Conservation (phyloP, 495 filamentous ascomycete genomes). For the Podospora australis region DNA sequence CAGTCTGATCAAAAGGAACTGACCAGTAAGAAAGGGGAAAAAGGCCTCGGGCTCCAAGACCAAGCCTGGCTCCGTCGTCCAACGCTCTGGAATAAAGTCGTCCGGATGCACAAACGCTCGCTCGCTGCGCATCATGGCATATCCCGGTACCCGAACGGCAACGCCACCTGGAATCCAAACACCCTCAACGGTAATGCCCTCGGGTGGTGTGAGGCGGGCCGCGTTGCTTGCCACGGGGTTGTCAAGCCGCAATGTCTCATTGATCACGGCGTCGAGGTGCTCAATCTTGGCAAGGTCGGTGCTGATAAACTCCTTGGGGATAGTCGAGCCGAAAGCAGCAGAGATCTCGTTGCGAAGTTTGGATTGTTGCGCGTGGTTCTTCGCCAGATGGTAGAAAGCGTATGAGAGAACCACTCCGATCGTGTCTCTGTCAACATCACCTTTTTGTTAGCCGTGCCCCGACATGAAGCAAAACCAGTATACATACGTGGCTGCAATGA, state of each 20-base stretch:
- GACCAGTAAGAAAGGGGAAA: conserved; percentile 42
- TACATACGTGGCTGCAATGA: conserved; percentile 12
- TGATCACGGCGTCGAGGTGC: conserved; percentile 44
- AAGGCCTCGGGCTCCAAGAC: conserved; percentile 42
- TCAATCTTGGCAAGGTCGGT: conserved; percentile 10
- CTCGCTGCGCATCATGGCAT: conserved; percentile 27
- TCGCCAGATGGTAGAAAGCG: conserved; percentile 14
- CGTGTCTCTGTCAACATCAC: conserved; percentile 9
- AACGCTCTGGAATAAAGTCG: conserved; percentile 44
- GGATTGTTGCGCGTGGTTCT: conserved; percentile 1
- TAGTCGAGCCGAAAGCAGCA: conserved; percentile 8
- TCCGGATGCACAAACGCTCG: neutral
- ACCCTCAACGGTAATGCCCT: conserved; percentile 42
- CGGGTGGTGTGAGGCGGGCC: conserved; percentile 37
- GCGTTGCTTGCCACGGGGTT: conserved; percentile 43
- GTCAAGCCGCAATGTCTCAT: conserved; percentile 51
- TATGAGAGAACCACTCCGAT: conserved; percentile 14
- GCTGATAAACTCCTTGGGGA: conserved; percentile 10
- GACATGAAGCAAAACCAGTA: neutral
- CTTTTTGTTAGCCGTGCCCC: too few relatives aligned
- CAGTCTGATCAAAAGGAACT: neutral
- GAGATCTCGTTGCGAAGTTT: conserved; percentile 5
- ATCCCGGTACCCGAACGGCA: conserved; percentile 37
- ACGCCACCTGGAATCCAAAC: conserved; percentile 38
- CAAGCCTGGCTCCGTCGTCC: conserved; percentile 38